Evolutionary conservation across 805 yeast species (phyloP), one percentile per base, ranked within the genome.

Genomic region (Komagataella pastoris): DNA sequence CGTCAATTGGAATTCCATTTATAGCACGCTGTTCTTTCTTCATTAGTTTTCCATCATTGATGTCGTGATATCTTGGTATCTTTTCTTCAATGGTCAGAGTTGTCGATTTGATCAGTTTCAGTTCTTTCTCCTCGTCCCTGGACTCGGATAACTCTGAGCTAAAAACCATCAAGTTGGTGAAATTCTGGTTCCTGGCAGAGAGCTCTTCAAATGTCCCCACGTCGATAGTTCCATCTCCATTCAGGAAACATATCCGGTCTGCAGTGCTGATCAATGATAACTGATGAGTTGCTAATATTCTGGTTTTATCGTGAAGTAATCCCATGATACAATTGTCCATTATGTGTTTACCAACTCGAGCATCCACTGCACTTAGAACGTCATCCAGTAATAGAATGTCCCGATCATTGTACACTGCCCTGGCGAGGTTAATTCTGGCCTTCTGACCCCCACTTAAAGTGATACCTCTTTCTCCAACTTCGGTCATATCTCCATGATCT

Each of bases 241-340:
- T 77, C 57, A 88, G 65, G 54, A 83, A 85, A 10, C 88, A 72
- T 36, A 88, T 68, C 48, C 83, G 72, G 61, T 83, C 88, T 17
- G 95, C 93, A 52, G 74, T 66, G 18, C 77, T 78, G 54, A 88
- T 76, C 54, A 88, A 69, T 5, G 88, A 78, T 50, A 88, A 69
- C 62, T 88, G 95, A 64, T 88, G 96, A 0, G 96, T 88, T 2
- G 95, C 95, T 59, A 88, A 70, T 8, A 88, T 59, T 58, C 93
- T 73, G 0, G 96, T 88, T 58, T 75, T 79, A 17, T 66, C 64
- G 46, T 68, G 66, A 54, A 88, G 61, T 24, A 79, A 54, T 0
- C 86, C 89, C 54, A 75, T 56, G 47, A 88, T 64, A 65, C 96
- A 88, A 46, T 78, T 71, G 47, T 75, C 68, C 55, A 77, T 73